phyloP scores from a whole-genome alignment of 1,284 basidiomycete species.

The Gomphus sp. region DNA sequence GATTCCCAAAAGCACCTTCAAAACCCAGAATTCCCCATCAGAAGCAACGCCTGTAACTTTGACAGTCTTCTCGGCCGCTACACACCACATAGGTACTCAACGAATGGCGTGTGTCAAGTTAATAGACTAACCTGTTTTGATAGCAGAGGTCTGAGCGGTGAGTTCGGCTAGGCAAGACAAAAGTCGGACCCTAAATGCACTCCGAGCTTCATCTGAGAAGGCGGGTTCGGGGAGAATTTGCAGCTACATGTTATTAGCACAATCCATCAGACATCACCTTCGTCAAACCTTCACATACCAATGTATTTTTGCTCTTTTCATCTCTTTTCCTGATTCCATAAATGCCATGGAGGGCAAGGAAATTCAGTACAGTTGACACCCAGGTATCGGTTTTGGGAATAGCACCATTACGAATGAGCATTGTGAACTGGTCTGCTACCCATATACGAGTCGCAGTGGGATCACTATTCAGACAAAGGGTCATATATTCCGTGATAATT shows the following conservation, averaged over 20 bases:
- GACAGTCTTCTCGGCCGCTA: slow-evolving; percentile 36
- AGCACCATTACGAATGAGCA: slow-evolving; percentile 70
- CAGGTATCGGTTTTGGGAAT: slow-evolving; percentile 79
- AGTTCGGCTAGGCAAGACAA: slow-evolving; percentile 73
- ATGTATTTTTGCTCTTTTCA: slow-evolving; percentile 51
- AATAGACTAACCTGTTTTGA: slow-evolving; percentile 36
- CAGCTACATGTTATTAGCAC: slow-evolving; percentile 32
- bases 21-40: slow-evolving; percentile 76
- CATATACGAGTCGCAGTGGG: slow-evolving; percentile 42
- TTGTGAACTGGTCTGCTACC: slow-evolving; percentile 82
- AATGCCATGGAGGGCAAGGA: slow-evolving; percentile 77
- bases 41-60: slow-evolving; percentile 56
- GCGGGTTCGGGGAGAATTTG: slow-evolving; percentile 54
- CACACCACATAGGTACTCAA: slow-evolving; percentile 5
- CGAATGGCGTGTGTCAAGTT: not conserved
- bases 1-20: slow-evolving; percentile 57
- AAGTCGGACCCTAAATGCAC: slow-evolving; percentile 60
- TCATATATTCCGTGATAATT: not conserved
- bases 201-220: slow-evolving; percentile 64
- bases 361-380: slow-evolving; percentile 70
- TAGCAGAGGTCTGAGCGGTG: slow-evolving; percentile 42
- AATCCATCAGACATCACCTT: not conserved
- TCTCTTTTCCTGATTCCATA: slow-evolving; percentile 71
- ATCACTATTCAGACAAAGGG: slow-evolving; percentile 11
- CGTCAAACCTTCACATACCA: slow-evolving; percentile 40